Conservation (phyloP, 257 asterid species). For the Solanum piurae region DNA sequence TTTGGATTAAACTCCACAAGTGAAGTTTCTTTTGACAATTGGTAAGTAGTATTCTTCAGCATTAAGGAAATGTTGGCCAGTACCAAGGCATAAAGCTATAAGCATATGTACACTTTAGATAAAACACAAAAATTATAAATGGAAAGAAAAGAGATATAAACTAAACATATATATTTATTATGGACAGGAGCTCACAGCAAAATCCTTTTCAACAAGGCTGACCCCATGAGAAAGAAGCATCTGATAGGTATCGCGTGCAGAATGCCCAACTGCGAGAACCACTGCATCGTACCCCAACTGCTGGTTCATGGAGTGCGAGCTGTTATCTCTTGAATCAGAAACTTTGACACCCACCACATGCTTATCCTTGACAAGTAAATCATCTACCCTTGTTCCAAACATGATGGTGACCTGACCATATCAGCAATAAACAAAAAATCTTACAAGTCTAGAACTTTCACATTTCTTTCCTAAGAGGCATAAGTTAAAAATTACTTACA, state of each 20-base stretch:
- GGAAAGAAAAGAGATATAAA: background rate
- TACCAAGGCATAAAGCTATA: background rate
- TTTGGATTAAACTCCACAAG: background rate
- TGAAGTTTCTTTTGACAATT: background rate
- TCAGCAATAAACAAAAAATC: background rate
- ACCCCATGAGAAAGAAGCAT: slow-evolving; percentile 87
- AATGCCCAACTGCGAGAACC: slow-evolving; percentile 95
- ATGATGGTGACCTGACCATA: slow-evolving; percentile 56
- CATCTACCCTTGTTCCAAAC: slow-evolving; percentile 88
- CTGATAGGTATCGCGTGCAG: slow-evolving; percentile 84
- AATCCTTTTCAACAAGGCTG: slow-evolving; percentile 63
- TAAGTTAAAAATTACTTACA: slow-evolving; percentile 38
- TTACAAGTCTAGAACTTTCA: background rate
- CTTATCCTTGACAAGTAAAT: slow-evolving; percentile 58
- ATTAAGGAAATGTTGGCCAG: background rate
- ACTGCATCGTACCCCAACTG: slow-evolving; percentile 65
- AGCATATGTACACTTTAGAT: background rate
- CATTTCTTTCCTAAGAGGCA: slow-evolving; percentile 4
- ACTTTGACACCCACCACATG: slow-evolving; percentile 61
- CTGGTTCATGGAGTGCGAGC: slow-evolving; percentile 17
- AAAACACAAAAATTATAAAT: background rate
- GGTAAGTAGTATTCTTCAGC: background rate
- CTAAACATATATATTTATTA: background rate
- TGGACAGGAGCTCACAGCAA: slow-evolving; percentile 53
- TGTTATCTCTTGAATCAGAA: slow-evolving; percentile 39